Evolutionary conservation across 1,284 basidiomycete species (phyloP).

Genomic region (Naganishia liquefaciens): DNA sequence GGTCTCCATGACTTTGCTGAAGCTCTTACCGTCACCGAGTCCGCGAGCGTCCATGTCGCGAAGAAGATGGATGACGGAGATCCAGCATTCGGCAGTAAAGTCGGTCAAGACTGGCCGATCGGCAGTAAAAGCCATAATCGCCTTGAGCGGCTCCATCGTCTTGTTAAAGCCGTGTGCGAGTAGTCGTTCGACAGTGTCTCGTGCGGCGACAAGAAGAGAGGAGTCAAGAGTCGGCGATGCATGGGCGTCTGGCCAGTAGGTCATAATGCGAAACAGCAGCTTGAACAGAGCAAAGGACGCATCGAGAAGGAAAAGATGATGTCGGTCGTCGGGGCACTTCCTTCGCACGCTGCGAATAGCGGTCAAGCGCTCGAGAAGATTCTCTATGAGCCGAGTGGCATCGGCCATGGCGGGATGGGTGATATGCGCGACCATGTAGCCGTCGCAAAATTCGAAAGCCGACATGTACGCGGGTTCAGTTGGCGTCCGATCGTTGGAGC

Average conservation of each 20-base stretch:
- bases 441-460: slow-evolving; percentile 3
- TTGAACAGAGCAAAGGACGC: slow-evolving; percentile 9
- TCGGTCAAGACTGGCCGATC: slow-evolving; percentile 54
- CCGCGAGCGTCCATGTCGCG: slow-evolving; percentile 32
- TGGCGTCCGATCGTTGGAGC: slow-evolving; percentile 5
- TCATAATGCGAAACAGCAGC: slow-evolving; percentile 8
- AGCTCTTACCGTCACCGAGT: slow-evolving; percentile 31
- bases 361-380: slow-evolving; percentile 1
- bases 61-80: slow-evolving; percentile 66
- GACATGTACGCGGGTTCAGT: slow-evolving; percentile 11
- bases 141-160: slow-evolving; percentile 56
- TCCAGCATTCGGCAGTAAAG: slow-evolving; percentile 70
- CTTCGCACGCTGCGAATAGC: not conserved
- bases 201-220: not conserved
- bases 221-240: slow-evolving; percentile 8
- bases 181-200: slow-evolving; percentile 50
- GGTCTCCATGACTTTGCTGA: slow-evolving; percentile 10
- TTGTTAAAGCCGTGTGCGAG: slow-evolving; percentile 61
- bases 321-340: slow-evolving; percentile 1
- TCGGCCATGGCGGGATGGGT: not conserved
- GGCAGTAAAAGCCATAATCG: slow-evolving; percentile 47
- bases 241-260: slow-evolving; percentile 11
- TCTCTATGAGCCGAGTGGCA: slow-evolving; percentile 1
- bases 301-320: slow-evolving; percentile 9
- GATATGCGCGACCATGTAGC: slow-evolving; percentile 1